Evolutionary conservation across 768 basidiomycete genomes (phyloP).

Genomic region (Serpula lacrymans): DNA sequence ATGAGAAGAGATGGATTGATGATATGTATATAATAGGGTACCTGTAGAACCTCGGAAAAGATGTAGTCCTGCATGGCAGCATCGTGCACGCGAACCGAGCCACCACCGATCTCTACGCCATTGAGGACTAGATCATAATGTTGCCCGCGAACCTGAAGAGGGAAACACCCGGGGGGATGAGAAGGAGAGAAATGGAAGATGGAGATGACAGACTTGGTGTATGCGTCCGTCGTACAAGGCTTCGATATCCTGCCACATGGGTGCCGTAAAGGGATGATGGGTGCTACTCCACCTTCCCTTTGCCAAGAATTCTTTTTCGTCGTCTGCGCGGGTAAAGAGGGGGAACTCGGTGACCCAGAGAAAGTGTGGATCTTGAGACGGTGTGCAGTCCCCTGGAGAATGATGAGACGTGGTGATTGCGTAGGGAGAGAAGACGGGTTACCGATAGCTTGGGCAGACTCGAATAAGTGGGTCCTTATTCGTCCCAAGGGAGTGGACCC

Average conservation of each 20-base stretch:
- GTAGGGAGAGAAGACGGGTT: conserved; percentile 8
- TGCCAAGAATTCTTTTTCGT: conserved; percentile 83
- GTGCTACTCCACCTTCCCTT: conserved; percentile 88
- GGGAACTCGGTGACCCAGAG: conserved; percentile 97
- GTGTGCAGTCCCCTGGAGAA: conserved; percentile 50
- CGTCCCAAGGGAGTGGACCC: conserved; percentile 82
- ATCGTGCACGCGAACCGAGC: conserved; percentile 91
- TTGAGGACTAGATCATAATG: conserved; percentile 96
- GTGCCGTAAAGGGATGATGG: conserved; percentile 96
- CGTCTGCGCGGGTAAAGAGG: conserved; percentile 81
- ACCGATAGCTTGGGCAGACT: conserved; percentile 66
- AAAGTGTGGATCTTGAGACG: conserved; percentile 69
- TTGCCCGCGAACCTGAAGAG: conserved; percentile 80
- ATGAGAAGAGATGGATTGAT: conserved; percentile 9
- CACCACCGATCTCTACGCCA: conserved; percentile 91
- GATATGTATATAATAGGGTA: conserved; percentile 25
- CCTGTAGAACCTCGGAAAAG: conserved; percentile 74
- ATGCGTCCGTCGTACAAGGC: conserved; percentile 70
- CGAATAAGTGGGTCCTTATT: conserved; percentile 61
- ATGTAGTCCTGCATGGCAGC: conserved; percentile 82
- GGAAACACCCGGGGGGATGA: conserved; percentile 7
- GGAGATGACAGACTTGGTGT: conserved; percentile 41
- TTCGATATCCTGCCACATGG: conserved; percentile 85
- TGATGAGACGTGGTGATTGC: conserved; percentile 7
- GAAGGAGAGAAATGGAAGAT: neutral